These are phyloP conservation scores for Lentinus brumalis DNA, from an alignment of 768 basidiomycete species.

Conservation along the genomic window DNA sequence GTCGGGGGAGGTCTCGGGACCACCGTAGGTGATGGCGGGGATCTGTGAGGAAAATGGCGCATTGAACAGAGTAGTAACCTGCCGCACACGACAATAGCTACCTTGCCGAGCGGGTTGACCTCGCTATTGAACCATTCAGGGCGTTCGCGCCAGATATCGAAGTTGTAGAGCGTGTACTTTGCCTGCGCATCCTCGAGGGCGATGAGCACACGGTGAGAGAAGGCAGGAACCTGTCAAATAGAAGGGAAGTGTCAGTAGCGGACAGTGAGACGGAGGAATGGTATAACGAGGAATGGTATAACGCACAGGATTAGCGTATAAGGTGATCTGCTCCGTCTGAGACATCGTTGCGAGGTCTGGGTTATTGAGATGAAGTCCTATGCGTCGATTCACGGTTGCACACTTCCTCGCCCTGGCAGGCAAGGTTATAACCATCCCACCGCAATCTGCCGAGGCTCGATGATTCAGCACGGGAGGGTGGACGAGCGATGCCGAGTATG, in stretches of 20 bases:
- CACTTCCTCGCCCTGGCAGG: too few species aligned
- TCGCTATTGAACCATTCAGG: constrained; percentile 60
- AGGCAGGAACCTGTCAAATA: constrained; percentile 3
- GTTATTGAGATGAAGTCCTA: too few species aligned
- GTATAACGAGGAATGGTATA: background rate
- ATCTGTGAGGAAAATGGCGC: constrained; percentile 35
- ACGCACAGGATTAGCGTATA: constrained; percentile 3
- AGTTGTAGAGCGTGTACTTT: constrained; percentile 49
- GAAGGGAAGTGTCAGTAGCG: background rate
- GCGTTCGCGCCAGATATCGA: constrained; percentile 65
- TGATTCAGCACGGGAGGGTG: background rate
- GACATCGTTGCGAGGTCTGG: background rate
- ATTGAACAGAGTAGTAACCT: background rate
- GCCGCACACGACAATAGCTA: constrained; percentile 19
- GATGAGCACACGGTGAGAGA: constrained; percentile 43
- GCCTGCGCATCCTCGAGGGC: constrained; percentile 58
- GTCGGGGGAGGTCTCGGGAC: constrained; percentile 53
- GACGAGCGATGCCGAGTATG: too few species aligned
- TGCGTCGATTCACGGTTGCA: too few species aligned
- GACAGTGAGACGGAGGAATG: too few species aligned
- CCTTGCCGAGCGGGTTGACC: constrained; percentile 68
- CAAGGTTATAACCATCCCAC: too few species aligned
- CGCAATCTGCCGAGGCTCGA: background rate
- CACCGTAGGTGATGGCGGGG: constrained; percentile 61
- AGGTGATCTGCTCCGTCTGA: constrained; percentile 12